A percentile compares a stretch with the other conserved stretches of the same genome.
phyloP scores from a whole-genome alignment of 73 alveolate genomes.

The Diophrys appendiculata region DNA sequence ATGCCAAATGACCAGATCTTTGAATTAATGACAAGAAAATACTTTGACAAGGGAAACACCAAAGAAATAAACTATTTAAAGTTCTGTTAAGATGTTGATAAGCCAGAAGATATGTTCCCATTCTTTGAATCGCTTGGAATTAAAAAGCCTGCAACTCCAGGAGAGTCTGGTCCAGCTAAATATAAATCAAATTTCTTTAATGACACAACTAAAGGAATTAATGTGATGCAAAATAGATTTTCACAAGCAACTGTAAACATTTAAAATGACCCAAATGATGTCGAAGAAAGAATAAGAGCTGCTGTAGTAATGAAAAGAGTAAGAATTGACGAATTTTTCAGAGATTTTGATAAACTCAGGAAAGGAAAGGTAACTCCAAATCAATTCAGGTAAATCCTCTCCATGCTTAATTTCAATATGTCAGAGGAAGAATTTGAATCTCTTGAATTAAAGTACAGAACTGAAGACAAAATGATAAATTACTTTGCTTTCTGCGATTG shows the following conservation, averaged over 20 bases:
- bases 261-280: conserved; percentile 71
- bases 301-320: conserved; percentile 85
- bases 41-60: conserved; percentile 72
- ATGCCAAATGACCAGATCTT: conserved; percentile 72
- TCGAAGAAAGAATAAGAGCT: conserved; percentile 82
- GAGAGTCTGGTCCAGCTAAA: conserved; percentile 11
- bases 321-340: conserved; percentile 92
- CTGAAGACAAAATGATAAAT: conserved; percentile 70
- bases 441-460: conserved; percentile 64
- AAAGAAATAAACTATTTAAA: conserved; percentile 79
- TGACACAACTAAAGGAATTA: conserved; percentile 45
- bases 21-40: conserved; percentile 66
- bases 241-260: conserved; percentile 42
- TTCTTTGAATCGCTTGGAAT: conserved; percentile 26
- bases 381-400: conserved; percentile 83
- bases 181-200: conserved; percentile 32
- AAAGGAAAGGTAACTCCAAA: conserved; percentile 85
- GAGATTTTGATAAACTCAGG: conserved; percentile 88
- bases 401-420: conserved; percentile 75
- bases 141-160: conserved; percentile 3
- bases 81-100: conserved; percentile 88
- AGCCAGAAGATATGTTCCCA: conserved; percentile 83
- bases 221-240: conserved; percentile 54
- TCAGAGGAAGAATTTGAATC: conserved; percentile 82
- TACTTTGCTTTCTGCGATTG: conserved; percentile 74